phyloP scores from a whole-genome alignment of 768 basidiomycete species.

The Termitomyces sp. region DNA sequence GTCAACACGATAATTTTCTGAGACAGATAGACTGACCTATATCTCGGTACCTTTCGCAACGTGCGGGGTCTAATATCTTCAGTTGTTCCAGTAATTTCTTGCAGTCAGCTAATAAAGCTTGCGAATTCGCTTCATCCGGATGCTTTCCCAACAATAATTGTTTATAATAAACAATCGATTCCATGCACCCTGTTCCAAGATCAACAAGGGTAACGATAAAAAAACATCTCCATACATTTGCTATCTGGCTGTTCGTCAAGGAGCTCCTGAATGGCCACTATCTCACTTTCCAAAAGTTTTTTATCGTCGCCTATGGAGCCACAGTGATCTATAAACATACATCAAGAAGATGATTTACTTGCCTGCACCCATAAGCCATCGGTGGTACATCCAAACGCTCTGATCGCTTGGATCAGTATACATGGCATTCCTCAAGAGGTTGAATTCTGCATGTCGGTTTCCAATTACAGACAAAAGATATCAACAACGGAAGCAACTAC shows the following conservation, averaged over 20 bases:
- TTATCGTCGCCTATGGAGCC: constrained; percentile 49
- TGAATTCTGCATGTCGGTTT: constrained; percentile 61
- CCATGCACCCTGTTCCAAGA: constrained; percentile 77
- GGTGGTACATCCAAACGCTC: constrained; percentile 97
- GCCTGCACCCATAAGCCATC: constrained; percentile 92
- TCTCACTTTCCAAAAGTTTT: constrained; percentile 64
- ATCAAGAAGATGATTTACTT: constrained; percentile 13
- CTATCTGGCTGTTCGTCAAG: constrained; percentile 87
- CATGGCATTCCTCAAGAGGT: constrained; percentile 87
- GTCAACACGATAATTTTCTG: neutral
- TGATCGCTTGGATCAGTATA: constrained; percentile 97
- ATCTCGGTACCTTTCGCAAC: constrained; percentile 65
- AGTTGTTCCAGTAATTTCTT: constrained; percentile 44
- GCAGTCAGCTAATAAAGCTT: constrained; percentile 20
- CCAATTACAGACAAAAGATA: neutral
- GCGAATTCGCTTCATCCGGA: constrained; percentile 11
- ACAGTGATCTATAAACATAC: neutral
- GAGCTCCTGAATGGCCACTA: constrained; percentile 74
- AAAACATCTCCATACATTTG: constrained; percentile 57
- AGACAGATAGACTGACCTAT: constrained; percentile 36
- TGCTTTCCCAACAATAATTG: constrained; percentile 55
- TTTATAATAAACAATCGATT: constrained; percentile 84
- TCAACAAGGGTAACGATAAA: neutral
- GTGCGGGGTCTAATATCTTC: constrained; percentile 43
- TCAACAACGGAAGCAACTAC: constrained; percentile 25